phyloP scores from a whole-genome alignment of 2,329 filamentous ascomycete species.

The Aureobasidium sp. region DNA sequence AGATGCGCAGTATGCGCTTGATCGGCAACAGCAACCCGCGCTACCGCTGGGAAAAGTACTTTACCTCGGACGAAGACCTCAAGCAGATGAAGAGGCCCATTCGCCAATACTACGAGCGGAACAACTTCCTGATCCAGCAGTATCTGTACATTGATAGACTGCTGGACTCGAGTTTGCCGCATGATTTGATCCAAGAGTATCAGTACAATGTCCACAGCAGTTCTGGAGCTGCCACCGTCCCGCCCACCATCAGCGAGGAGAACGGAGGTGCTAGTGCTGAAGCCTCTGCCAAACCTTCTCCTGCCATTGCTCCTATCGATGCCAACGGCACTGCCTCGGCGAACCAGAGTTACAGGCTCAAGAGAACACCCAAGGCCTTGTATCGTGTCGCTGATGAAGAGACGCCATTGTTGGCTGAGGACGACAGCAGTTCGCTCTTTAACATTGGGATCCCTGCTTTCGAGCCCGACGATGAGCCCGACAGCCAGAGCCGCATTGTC shows the following conservation, averaged over 20 bases:
- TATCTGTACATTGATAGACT: slow-evolving; percentile 90
- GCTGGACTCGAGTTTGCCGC: slow-evolving; percentile 84
- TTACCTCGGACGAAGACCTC: slow-evolving; percentile 70
- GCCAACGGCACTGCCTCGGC: slow-evolving; percentile 16
- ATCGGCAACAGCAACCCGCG: slow-evolving; percentile 82
- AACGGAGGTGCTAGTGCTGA: slow-evolving; percentile 18
- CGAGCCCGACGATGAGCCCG: slow-evolving; percentile 59
- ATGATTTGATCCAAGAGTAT: slow-evolving; percentile 86
- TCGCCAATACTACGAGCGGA: slow-evolving; percentile 79
- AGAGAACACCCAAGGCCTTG: slow-evolving; percentile 75
- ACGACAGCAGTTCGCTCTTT: slow-evolving; percentile 33
- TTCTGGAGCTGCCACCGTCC: slow-evolving; percentile 32
- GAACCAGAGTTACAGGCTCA: slow-evolving; percentile 42
- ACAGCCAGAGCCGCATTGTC: slow-evolving; percentile 66
- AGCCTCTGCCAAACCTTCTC: slow-evolving; percentile 42
- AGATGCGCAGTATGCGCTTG: slow-evolving; percentile 73
- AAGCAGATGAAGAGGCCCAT: slow-evolving; percentile 63
- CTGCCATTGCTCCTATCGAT: slow-evolving; percentile 5
- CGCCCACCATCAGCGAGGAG: slow-evolving; percentile 70
- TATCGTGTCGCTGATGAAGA: slow-evolving; percentile 65
- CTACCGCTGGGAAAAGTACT: slow-evolving; percentile 80
- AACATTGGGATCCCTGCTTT: slow-evolving; percentile 52
- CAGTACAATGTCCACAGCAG: slow-evolving; percentile 44
- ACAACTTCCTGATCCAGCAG: slow-evolving; percentile 79
- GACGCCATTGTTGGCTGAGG: slow-evolving; percentile 51